Percentiles rank a stretch among this genome's conserved stretches.
These are phyloP conservation scores for Scolecobasidium constrictum DNA, from an alignment of 2,329 filamentous ascomycete genomes.

Conservation along the genomic window DNA sequence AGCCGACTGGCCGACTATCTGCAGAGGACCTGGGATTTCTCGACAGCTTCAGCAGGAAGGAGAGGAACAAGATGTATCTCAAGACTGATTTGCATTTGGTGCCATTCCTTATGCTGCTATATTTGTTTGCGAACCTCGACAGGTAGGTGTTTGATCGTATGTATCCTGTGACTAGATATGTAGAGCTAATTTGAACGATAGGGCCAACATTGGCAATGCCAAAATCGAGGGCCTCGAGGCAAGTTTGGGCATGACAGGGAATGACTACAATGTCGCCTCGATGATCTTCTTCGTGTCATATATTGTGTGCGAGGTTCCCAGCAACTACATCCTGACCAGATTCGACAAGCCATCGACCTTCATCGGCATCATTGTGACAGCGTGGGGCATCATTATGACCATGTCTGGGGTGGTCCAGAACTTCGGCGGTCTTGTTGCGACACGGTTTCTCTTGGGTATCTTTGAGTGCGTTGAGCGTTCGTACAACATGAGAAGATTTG, in stretches of 20 bases:
- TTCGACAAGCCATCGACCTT: constrained; percentile 21
- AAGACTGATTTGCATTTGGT: constrained; percentile 39
- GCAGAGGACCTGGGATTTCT: too few species aligned
- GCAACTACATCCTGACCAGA: constrained; percentile 25
- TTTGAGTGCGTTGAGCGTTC: constrained; percentile 31
- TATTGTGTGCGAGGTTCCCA: constrained; percentile 8
- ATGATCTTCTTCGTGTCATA: background rate
- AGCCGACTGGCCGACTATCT: too few species aligned
- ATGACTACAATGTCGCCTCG: background rate
- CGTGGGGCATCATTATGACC: constrained; percentile 23
- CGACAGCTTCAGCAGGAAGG: too few species aligned
- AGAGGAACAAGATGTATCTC: constrained; percentile 33
- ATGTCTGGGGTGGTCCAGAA: constrained; percentile 22
- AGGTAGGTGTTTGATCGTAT: too few species aligned
- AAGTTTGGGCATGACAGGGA: background rate
- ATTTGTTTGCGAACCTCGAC: constrained; percentile 34
- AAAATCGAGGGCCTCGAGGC: background rate
- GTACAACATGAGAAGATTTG: too few species aligned
- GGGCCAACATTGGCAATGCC: background rate
- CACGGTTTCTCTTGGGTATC: constrained; percentile 28
- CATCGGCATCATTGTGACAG: constrained; percentile 19
- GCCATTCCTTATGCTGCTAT: constrained; percentile 37
- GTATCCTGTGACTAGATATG: too few species aligned
- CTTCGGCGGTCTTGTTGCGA: constrained; percentile 24
- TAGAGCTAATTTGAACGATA: too few species aligned